These are phyloP conservation scores for Picea abies DNA, from an alignment of 83 land plant genomes.

Conservation along the genomic window DNA sequence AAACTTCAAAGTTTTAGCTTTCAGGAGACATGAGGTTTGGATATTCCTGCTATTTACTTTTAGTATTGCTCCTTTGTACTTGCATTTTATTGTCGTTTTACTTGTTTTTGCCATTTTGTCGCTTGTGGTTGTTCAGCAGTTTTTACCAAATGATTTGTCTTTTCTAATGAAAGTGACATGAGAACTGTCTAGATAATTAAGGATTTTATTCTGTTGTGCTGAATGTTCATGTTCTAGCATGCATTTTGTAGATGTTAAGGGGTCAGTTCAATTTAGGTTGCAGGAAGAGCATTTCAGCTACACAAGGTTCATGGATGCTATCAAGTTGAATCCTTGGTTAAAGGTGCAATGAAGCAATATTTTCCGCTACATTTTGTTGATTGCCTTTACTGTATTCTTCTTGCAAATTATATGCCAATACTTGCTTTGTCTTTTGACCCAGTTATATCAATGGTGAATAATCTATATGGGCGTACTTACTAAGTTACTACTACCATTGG, in stretches of 20 bases:
- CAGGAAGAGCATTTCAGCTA: not conserved
- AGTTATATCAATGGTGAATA: too few relatives aligned
- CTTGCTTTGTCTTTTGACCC: not conserved
- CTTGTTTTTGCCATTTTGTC: not conserved
- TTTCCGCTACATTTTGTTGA: not conserved
- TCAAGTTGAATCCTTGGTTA: not conserved
- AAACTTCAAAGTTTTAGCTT: not conserved
- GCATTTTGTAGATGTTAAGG: not conserved
- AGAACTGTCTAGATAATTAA: not conserved
- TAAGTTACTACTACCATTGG: too few relatives aligned
- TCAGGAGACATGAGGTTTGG: too few relatives aligned
- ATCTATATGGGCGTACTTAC: too few relatives aligned
- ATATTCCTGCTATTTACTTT: too few relatives aligned
- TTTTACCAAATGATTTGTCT: not conserved
- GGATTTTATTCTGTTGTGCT: not conserved
- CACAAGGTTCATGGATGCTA: not conserved
- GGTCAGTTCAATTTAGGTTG: not conserved
- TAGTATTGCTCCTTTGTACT: too few relatives aligned
- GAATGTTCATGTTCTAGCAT: not conserved
- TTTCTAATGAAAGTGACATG: not conserved
- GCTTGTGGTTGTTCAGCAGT: not conserved
- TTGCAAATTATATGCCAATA: not conserved
- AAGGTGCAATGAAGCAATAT: not conserved
- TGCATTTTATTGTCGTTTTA: too few relatives aligned
- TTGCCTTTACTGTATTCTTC: not conserved